Conservation (phyloP, 805 yeast genomes). For the Candida insectalens region DNA sequence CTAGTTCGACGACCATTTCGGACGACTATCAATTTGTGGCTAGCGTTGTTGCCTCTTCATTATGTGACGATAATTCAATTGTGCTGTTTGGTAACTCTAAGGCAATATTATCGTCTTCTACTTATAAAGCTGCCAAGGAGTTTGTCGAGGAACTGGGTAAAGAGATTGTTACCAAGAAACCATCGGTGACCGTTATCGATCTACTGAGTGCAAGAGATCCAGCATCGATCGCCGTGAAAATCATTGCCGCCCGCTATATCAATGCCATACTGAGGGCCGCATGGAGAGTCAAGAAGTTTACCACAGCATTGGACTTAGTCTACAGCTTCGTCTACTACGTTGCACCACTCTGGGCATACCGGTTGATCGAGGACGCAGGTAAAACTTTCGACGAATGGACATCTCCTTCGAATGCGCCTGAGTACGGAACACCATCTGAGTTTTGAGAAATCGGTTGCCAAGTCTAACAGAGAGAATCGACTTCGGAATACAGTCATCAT, state of each 20-base stretch:
- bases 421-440: no score
- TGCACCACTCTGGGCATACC: slow-evolving; percentile 1
- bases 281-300: neutral
- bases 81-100: slow-evolving; percentile 1
- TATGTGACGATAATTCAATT: neutral
- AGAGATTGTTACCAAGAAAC: neutral
- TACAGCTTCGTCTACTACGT: slow-evolving; percentile 1
- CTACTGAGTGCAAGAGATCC: neutral
- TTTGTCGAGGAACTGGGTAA: neutral
- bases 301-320: neutral
- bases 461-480: neutral
- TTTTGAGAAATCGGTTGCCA: no score
- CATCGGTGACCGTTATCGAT: neutral
- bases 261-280: neutral
- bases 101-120: slow-evolving; percentile 1
- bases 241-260: neutral
- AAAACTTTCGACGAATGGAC: slow-evolving; percentile 2
- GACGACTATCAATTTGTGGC: slow-evolving; percentile 2
- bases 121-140: neutral
- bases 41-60: neutral
- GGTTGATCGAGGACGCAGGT: slow-evolving; percentile 1
- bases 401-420: no score
- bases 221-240: neutral
- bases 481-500: neutral
- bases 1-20: neutral